Percentiles rank a stretch among this genome's conserved stretches.
Conservation (phyloP, 2,329 filamentous ascomycete species). For the Pyrenophora graminea region DNA sequence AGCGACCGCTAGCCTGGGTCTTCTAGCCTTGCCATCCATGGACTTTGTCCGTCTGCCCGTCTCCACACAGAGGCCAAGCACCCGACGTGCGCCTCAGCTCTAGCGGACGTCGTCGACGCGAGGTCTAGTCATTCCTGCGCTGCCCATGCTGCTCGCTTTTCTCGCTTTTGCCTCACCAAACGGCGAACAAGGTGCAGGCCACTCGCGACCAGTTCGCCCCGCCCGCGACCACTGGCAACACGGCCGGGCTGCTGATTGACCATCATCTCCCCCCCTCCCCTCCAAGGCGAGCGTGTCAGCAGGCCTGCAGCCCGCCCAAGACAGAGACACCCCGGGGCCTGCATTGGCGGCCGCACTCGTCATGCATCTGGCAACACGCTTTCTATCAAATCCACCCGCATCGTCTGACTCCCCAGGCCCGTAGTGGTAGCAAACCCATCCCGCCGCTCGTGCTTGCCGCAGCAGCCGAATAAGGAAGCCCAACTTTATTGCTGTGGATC, state of each 20-base stretch:
- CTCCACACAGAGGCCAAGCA: conserved; percentile 22
- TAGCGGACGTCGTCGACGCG: neutral
- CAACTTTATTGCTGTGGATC: conserved; percentile 31
- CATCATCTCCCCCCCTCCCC: conserved; percentile 11
- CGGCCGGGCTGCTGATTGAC: conserved; percentile 38
- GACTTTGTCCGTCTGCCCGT: neutral
- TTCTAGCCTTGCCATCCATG: conserved; percentile 25
- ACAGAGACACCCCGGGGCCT: conserved; percentile 20
- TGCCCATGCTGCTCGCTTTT: conserved; percentile 26
- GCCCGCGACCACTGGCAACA: conserved; percentile 29
- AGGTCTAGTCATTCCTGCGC: conserved; percentile 3
- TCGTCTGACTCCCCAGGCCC: conserved; percentile 40
- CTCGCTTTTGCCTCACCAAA: conserved; percentile 23
- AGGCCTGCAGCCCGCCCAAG: conserved; percentile 35
- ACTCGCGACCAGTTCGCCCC: conserved; percentile 19
- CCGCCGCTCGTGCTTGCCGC: conserved; percentile 39
- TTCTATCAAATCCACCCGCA: conserved; percentile 33
- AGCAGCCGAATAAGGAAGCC: conserved; percentile 41
- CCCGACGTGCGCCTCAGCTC: conserved; percentile 12
- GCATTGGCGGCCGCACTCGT: conserved; percentile 44
- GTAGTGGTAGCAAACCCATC: conserved; percentile 11
- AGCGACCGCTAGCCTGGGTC: conserved; percentile 29
- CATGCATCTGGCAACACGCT: conserved; percentile 39
- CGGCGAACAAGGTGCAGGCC: conserved; percentile 22
- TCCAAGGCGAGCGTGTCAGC: conserved; percentile 35